Conservation (phyloP, 768 basidiomycete genomes). For the Lentinula raphanica region DNA sequence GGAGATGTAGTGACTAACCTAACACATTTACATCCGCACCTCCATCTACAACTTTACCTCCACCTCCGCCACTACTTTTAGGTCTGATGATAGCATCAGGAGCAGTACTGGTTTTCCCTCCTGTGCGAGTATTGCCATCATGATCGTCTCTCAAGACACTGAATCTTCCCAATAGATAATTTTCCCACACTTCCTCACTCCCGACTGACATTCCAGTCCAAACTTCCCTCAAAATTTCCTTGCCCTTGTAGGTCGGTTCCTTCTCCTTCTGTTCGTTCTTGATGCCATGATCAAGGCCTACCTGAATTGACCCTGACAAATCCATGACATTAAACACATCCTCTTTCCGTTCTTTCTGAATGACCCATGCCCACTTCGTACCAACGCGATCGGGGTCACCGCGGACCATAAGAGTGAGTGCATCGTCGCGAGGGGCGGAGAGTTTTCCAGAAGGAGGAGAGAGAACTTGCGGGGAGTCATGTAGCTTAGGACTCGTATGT, state of each 20-base stretch:
- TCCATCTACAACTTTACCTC: background rate
- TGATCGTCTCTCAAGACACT: background rate
- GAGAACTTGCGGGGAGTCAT: background rate
- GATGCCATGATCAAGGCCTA: background rate
- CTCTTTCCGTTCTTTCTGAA: background rate
- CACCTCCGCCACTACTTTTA: background rate
- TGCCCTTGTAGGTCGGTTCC: background rate
- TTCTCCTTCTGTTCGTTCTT: background rate
- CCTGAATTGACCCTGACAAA: background rate
- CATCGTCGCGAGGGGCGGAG: background rate
- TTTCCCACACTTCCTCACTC: constrained; percentile 1
- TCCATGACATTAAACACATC: no score
- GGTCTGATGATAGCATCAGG: background rate
- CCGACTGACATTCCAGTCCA: background rate
- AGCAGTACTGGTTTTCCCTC: background rate
- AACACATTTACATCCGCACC: background rate
- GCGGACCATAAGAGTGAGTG: background rate
- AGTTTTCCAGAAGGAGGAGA: background rate
- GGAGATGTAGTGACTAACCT: background rate
- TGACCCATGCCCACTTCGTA: constrained; percentile 4
- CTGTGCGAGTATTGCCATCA: background rate
- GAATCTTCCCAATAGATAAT: constrained; percentile 3
- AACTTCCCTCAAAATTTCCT: no score
- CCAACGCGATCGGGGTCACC: background rate
- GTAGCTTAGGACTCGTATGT: background rate